Evolutionary conservation across 1,284 basidiomycete species (phyloP).

Genomic region (Gastroboletus turbinatus): DNA sequence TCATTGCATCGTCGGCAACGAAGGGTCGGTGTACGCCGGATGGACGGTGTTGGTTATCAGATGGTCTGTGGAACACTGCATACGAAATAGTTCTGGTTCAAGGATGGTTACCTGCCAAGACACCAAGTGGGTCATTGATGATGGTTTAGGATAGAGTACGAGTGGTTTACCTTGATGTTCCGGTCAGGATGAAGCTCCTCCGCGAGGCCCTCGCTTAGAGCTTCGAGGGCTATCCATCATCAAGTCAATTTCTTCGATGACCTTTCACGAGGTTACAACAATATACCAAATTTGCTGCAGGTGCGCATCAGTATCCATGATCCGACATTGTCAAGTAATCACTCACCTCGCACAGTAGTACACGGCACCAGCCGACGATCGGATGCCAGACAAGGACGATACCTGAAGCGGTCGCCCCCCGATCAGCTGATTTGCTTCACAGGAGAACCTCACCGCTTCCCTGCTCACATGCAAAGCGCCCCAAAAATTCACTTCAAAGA

Average conservation of each 20-base stretch:
- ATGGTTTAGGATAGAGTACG: constrained; percentile 4
- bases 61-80: constrained; percentile 3
- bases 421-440: constrained; percentile 2
- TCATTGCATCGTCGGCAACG: background rate
- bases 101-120: constrained; percentile 23
- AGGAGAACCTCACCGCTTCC: constrained; percentile 19
- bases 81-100: constrained; percentile 21
- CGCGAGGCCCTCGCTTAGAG: constrained; percentile 16
- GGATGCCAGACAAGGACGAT: constrained; percentile 19
- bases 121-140: background rate
- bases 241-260: background rate
- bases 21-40: constrained; percentile 19
- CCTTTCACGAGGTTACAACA: background rate
- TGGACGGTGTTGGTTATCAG: constrained; percentile 6
- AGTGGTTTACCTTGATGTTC: constrained; percentile 23
- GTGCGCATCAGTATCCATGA: background rate
- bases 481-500: constrained; percentile 41
- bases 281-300: constrained; percentile 23
- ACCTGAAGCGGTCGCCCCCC: constrained; percentile 27
- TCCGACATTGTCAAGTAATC: background rate
- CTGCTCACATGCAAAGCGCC: constrained; percentile 32
- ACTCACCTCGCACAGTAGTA: constrained; percentile 25
- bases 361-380: background rate
- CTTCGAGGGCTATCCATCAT: constrained; percentile 20
- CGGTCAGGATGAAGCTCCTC: constrained; percentile 21